Percentiles rank a stretch among this genome's conserved stretches.
Conservation (phyloP, 805 yeast genomes). For the Scheffersomyces spartinae region DNA sequence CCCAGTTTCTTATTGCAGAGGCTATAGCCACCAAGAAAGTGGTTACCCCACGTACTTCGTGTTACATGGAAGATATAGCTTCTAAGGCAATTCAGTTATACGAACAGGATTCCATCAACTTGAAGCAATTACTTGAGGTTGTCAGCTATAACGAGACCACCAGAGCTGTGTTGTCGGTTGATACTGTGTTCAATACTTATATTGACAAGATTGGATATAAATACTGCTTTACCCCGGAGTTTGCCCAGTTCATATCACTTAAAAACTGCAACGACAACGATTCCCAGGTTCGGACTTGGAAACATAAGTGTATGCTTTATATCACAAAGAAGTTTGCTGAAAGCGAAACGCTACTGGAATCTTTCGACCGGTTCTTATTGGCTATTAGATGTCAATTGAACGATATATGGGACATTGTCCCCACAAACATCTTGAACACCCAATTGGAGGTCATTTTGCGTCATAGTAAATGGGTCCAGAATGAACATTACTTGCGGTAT, state of each 20-base stretch:
- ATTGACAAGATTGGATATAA: constrained; percentile 14
- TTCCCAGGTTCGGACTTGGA: constrained; percentile 40
- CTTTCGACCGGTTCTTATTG: too few species aligned
- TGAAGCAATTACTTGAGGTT: too few species aligned
- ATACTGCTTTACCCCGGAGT: constrained; percentile 14
- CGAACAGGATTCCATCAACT: too few species aligned
- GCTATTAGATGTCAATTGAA: too few species aligned
- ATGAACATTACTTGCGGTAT: constrained; percentile 34
- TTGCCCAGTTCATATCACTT: constrained; percentile 16
- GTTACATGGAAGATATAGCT: too few species aligned
- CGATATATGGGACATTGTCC: constrained; percentile 31
- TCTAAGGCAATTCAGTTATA: too few species aligned
- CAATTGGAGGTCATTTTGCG: constrained; percentile 53
- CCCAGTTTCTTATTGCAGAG: too few species aligned
- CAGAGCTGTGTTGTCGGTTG: too few species aligned
- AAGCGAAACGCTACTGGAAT: constrained; percentile 13
- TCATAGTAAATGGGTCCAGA: constrained; percentile 32
- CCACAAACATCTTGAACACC: constrained; percentile 40
- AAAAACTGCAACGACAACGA: too few species aligned
- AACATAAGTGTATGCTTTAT: constrained; percentile 44
- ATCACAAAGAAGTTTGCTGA: constrained; percentile 59
- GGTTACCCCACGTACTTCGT: too few species aligned
- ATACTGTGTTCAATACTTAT: constrained; percentile 11
- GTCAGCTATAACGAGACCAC: too few species aligned
- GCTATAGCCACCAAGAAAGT: too few species aligned